Conservation (phyloP, 2,329 filamentous ascomycete genomes). For the Fusarium devonianum region DNA sequence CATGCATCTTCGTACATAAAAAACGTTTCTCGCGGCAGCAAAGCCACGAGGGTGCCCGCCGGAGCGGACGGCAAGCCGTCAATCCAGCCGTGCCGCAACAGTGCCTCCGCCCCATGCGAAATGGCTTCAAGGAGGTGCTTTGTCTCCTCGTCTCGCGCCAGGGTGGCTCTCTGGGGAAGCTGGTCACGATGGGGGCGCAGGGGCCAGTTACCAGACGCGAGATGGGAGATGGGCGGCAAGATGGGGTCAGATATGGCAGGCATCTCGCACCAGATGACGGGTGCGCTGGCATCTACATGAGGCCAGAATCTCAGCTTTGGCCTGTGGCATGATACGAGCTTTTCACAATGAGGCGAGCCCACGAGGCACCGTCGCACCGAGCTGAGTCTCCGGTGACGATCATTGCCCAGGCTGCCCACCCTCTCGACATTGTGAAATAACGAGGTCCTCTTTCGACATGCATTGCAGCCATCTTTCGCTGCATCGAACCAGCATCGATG, state of each 20-base stretch:
- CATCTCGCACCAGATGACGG: conserved; percentile 18
- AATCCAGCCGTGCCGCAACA: not conserved
- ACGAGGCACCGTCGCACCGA: conserved; percentile 14
- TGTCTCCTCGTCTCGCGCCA: too few relatives aligned
- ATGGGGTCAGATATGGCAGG: conserved; percentile 7
- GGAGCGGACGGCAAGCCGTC: conserved; percentile 17
- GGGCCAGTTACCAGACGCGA: conserved; percentile 12
- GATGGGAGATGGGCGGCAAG: conserved; percentile 3
- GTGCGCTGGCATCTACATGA: conserved; percentile 17
- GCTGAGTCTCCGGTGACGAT: conserved; percentile 1
- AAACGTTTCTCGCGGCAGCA: not conserved
- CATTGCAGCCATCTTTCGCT: conserved; percentile 8
- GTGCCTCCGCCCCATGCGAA: not conserved
- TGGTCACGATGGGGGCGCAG: conserved; percentile 4
- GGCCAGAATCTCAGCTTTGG: conserved; percentile 22
- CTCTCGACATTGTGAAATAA: conserved; percentile 1
- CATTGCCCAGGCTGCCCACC: not conserved
- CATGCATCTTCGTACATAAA: conserved; percentile 6
- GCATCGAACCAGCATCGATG: conserved; percentile 3
- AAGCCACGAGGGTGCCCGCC: conserved; percentile 3
- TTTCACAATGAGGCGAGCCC: conserved; percentile 11
- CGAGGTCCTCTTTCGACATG: conserved; percentile 11
- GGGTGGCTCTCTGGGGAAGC: conserved; percentile 1
- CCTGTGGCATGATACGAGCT: conserved; percentile 28
- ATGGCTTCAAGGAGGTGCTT: too few relatives aligned